phyloP scores from a whole-genome alignment of 2,329 filamentous ascomycete species.

The Arthrobotrys iridis region DNA sequence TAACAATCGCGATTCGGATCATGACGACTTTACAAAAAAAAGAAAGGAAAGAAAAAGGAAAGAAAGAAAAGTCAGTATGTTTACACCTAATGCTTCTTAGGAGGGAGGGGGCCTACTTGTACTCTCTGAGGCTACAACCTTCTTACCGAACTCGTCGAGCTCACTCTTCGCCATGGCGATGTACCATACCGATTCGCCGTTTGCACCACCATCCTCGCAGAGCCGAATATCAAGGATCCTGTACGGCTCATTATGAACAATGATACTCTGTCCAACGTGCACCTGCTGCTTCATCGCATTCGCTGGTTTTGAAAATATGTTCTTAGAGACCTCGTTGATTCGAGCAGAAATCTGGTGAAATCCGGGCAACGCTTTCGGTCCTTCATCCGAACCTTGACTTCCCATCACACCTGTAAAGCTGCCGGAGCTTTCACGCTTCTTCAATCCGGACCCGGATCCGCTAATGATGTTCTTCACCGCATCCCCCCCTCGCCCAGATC shows the following conservation, averaged over 20 bases:
- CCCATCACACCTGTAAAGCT: constrained; percentile 24
- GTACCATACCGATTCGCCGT: constrained; percentile 46
- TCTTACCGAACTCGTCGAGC: constrained; percentile 45
- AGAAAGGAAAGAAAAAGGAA: too few relatives aligned
- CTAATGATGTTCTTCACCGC: constrained; percentile 44
- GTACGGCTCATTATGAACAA: constrained; percentile 55
- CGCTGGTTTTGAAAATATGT: constrained; percentile 58
- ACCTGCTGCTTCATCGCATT: constrained; percentile 58
- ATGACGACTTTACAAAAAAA: constrained; percentile 55
- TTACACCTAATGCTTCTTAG: neutral
- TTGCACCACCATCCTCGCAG: constrained; percentile 54
- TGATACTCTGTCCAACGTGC: constrained; percentile 56
- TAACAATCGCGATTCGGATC: constrained; percentile 56
- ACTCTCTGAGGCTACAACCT: constrained; percentile 22
- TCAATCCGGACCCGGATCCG: constrained; percentile 41
- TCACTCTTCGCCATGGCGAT: constrained; percentile 51
- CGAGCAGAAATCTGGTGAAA: constrained; percentile 56
- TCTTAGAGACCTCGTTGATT: constrained; percentile 57
- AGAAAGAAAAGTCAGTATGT: neutral
- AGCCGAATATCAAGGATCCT: constrained; percentile 54
- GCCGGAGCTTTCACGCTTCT: constrained; percentile 49
- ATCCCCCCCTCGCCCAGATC: neutral
- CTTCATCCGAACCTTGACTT: constrained; percentile 19
- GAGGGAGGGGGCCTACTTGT: constrained; percentile 9
- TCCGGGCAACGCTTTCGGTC: constrained; percentile 52